Base-by-base conservation (phyloP, 163 green algal species). In the Scenedesmus sp. region DNA sequence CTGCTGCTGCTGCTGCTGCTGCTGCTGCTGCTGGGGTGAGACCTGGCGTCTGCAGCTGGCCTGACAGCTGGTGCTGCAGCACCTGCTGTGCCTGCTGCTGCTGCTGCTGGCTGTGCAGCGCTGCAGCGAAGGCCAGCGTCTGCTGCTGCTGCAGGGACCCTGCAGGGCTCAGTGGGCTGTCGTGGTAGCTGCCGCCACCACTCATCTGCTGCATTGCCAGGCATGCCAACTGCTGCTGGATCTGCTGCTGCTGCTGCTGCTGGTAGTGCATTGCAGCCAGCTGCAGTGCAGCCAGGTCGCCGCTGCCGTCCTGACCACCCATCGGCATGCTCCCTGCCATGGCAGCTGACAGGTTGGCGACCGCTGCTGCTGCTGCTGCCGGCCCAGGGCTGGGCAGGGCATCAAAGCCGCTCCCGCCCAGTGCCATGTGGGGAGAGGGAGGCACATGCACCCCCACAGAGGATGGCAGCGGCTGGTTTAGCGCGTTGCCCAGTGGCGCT, bases 21-120 rank as follows among this genome's bases (percentile, higher is more conserved):
- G 56, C 56, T 68, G 56, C 56, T 68, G 46, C 46, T 56, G 46
- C 46, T 18, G 46, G 59, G 59, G 59, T 72, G 22, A 24, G 59
- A 0, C 59, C 59, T 35, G 59, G 15, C 2, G 49, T 26, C 43
- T 18, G 30, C 22, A 70, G 80, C 49, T 86, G 81, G 40, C 73
- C 73, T 33, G 73, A 82, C 35, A 82, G 37, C 73, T 86, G 81
- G 81, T 86, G 81, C 81, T 76, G 81, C 81, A 73, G 81, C 22
- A 82, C 22, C 30, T 49, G 56, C 35, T 81, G 56, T 12, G 13
- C 35, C 61, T 65, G 65, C 84, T 72, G 24, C 33, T 59, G 56
- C 59, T 89, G 84, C 22, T 89, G 61, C 65, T 82, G 65, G 65
- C n/a, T 89, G 26, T 83, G 84, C 42, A 70, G 33, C 13, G 61